Percentiles rank a stretch among this genome's conserved stretches.
Conservation (phyloP, 176 grass and related monocot species). For the Phoenix dactylifera region DNA sequence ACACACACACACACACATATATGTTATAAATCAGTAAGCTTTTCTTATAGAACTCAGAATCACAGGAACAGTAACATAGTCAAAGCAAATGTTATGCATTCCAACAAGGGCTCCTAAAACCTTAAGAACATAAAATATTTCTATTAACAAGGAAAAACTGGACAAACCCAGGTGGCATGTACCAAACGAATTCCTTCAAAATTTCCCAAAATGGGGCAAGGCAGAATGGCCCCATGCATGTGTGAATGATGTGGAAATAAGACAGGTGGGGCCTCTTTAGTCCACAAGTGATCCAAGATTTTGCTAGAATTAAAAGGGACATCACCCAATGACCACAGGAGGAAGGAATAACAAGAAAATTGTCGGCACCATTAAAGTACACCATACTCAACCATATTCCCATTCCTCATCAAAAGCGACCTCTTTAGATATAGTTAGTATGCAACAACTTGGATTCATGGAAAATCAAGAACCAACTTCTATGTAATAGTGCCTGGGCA, state of each 20-base stretch:
- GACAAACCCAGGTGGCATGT: neutral
- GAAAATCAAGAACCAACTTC: no score
- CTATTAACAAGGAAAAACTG: neutral
- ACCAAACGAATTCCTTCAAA: no score
- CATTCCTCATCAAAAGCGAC: conserved; percentile 21
- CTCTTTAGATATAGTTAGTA: conserved; percentile 17
- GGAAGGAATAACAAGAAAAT: conserved; percentile 21
- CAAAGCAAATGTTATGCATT: neutral
- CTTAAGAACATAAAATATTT: conserved; percentile 12
- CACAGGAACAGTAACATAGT: no score
- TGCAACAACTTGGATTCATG: conserved; percentile 19
- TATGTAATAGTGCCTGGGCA: no score
- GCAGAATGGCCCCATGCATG: neutral
- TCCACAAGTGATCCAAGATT: no score
- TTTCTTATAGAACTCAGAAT: no score
- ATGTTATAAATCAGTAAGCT: no score
- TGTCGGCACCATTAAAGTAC: conserved; percentile 6
- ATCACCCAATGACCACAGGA: conserved; percentile 21
- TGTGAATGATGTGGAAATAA: no score
- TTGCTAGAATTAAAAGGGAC: conserved; percentile 14
- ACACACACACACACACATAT: no score
- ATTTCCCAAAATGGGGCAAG: neutral
- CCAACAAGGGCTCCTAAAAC: conserved; percentile 15
- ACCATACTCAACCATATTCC: conserved; percentile 10
- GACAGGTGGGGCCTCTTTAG: no score